Conservation (phyloP, 345 rosid genomes). For the Moringa oleifera region DNA sequence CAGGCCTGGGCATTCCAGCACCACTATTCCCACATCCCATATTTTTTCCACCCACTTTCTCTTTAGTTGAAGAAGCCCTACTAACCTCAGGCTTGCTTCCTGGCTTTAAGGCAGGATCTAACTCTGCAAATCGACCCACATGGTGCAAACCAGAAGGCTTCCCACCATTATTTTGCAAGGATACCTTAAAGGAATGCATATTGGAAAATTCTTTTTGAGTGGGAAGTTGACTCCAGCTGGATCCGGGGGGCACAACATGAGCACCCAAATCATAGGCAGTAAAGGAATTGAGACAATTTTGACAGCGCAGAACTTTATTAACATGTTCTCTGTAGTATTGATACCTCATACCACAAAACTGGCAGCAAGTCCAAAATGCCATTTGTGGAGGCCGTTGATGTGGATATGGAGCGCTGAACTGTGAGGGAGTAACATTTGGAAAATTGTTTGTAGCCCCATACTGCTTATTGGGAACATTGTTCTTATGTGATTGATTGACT, state of each 20-base stretch:
- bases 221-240: constrained; percentile 19
- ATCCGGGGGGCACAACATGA: constrained; percentile 24
- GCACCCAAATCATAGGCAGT: constrained; percentile 41
- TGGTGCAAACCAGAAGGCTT: constrained; percentile 22
- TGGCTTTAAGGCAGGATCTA: constrained; percentile 14
- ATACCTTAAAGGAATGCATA: constrained; percentile 30
- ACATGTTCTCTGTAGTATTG: constrained; percentile 30
- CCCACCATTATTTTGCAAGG: constrained; percentile 22
- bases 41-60: constrained; percentile 25
- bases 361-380: constrained; percentile 69
- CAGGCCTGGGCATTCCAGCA: constrained; percentile 17
- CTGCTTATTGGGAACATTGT: constrained; percentile 23
- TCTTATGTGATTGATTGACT: constrained; percentile 26
- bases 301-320: constrained; percentile 46
- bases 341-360: constrained; percentile 41
- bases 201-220: constrained; percentile 25
- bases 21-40: constrained; percentile 20
- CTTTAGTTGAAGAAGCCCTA: constrained; percentile 23
- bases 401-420: constrained; percentile 15
- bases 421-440: constrained; percentile 19
- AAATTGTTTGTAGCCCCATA: constrained; percentile 15
- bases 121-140: constrained; percentile 16
- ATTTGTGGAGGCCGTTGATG: constrained; percentile 23
- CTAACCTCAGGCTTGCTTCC: constrained; percentile 19
- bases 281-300: constrained; percentile 40